These are phyloP conservation scores for Effrenium voratum DNA, from an alignment of 73 alveolate species.

Conservation along the genomic window DNA sequence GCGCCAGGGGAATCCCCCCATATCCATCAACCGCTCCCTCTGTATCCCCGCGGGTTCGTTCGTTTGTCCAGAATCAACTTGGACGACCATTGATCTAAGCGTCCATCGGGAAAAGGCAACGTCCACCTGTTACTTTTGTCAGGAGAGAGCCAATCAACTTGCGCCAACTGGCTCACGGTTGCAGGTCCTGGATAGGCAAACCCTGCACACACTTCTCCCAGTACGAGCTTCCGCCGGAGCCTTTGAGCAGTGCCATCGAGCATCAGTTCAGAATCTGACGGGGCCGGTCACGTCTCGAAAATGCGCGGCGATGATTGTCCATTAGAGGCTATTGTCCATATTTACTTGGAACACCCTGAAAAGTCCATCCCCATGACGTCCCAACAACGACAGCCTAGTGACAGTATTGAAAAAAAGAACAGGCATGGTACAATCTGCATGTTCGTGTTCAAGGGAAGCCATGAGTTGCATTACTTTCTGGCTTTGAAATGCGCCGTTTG, in stretches of 20 bases:
- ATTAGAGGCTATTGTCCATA: too few relatives aligned
- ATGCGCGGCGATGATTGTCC: too few relatives aligned
- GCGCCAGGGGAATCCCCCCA: background rate
- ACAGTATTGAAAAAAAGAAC: background rate
- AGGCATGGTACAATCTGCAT: background rate
- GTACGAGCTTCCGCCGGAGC: constrained; percentile 47
- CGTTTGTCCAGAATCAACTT: background rate
- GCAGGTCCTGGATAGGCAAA: constrained; percentile 36
- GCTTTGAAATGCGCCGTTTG: background rate
- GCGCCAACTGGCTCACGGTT: background rate
- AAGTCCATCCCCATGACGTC: too few relatives aligned
- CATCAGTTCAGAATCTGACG: too few relatives aligned
- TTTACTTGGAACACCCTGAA: too few relatives aligned
- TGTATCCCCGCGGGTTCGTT: background rate
- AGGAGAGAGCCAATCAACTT: background rate
- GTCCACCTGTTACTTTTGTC: too few relatives aligned
- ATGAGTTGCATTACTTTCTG: background rate
- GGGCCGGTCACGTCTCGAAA: too few relatives aligned
- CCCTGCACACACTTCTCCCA: constrained; percentile 65
- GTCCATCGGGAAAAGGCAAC: too few relatives aligned
- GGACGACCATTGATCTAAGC: background rate
- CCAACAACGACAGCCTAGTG: background rate
- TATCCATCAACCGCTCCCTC: background rate
- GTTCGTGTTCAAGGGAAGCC: background rate
- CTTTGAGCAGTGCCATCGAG: too few relatives aligned